Evolutionary conservation across 345 rosid species (phyloP).

Genomic region (Dipteronia dyeriana): DNA sequence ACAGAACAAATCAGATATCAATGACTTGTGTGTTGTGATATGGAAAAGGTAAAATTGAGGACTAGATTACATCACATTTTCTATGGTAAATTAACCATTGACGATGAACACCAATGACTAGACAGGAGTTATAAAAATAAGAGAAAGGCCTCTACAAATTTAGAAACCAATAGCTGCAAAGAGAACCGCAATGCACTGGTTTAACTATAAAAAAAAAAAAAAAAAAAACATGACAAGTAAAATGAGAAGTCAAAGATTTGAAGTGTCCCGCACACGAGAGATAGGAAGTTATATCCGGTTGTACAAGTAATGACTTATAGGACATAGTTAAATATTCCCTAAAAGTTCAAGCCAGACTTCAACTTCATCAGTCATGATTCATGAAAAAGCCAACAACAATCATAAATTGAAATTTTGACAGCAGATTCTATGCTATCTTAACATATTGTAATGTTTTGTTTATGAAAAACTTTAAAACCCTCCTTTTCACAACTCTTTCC

Average conservation of each 20-base stretch:
- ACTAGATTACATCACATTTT: not conserved
- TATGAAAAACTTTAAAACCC: not conserved
- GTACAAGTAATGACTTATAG: not conserved
- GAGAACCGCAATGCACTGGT: not conserved
- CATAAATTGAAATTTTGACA: not conserved
- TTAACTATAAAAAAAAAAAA: not conserved
- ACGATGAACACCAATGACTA: not conserved
- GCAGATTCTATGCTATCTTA: not conserved
- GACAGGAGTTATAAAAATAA: not conserved
- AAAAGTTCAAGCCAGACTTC: not conserved
- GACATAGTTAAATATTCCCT: not conserved
- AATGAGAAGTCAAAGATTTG: not conserved
- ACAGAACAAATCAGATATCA: not conserved
- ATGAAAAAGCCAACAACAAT: not conserved
- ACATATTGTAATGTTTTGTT: not conserved
- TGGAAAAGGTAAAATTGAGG: not conserved
- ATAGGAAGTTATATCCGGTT: not conserved
- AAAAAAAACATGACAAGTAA: not conserved
- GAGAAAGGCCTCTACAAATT: not conserved
- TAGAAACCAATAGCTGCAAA: not conserved
- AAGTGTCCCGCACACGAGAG: not conserved
- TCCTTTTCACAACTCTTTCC: not conserved
- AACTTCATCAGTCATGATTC: too few species aligned
- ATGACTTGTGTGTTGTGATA: not conserved
- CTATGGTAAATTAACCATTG: not conserved